Percentiles rank a stretch among this genome's conserved stretches.
These are phyloP conservation scores for Aquilaria sinensis DNA, from an alignment of 345 rosid genomes.

Conservation along the genomic window DNA sequence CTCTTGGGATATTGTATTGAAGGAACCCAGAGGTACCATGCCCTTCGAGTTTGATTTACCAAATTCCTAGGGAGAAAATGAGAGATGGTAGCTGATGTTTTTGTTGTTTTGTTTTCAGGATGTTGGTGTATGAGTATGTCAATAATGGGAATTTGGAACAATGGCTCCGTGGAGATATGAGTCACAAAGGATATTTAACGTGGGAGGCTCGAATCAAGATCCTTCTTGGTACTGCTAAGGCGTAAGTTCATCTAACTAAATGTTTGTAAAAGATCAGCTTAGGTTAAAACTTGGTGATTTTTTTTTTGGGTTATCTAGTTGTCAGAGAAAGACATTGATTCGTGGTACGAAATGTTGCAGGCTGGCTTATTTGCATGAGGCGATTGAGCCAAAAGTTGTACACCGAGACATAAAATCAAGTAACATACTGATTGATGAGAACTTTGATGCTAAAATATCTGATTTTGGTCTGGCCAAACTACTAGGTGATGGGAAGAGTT, in stretches of 20 bases:
- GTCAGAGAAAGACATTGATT: background rate
- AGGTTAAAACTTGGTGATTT: slow-evolving; percentile 1
- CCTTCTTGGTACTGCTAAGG: slow-evolving; percentile 90
- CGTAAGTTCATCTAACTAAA: slow-evolving; percentile 38
- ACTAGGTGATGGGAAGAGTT: slow-evolving; percentile 85
- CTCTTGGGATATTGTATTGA: slow-evolving; percentile 95
- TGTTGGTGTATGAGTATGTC: slow-evolving; percentile 85
- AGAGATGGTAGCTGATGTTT: slow-evolving; percentile 1
- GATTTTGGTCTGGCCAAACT: slow-evolving; percentile 94
- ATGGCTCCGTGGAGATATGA: slow-evolving; percentile 91
- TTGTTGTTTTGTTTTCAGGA: slow-evolving; percentile 27
- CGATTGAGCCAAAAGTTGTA: slow-evolving; percentile 98
- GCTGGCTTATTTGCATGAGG: slow-evolving; percentile 88
- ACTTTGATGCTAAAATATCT: slow-evolving; percentile 84
- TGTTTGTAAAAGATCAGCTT: slow-evolving; percentile 2
- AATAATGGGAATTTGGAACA: slow-evolving; percentile 94
- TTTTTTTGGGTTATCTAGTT: background rate
- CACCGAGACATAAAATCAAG: slow-evolving; percentile 98
- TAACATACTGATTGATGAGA: slow-evolving; percentile 81
- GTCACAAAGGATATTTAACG: slow-evolving; percentile 66
- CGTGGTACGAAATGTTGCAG: slow-evolving; percentile 29
- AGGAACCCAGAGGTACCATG: slow-evolving; percentile 81
- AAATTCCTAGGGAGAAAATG: background rate
- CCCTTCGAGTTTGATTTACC: background rate
- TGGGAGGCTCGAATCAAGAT: slow-evolving; percentile 92